phyloP scores from a whole-genome alignment of 495 filamentous ascomycete genomes.

The Chaetomium tenue region DNA sequence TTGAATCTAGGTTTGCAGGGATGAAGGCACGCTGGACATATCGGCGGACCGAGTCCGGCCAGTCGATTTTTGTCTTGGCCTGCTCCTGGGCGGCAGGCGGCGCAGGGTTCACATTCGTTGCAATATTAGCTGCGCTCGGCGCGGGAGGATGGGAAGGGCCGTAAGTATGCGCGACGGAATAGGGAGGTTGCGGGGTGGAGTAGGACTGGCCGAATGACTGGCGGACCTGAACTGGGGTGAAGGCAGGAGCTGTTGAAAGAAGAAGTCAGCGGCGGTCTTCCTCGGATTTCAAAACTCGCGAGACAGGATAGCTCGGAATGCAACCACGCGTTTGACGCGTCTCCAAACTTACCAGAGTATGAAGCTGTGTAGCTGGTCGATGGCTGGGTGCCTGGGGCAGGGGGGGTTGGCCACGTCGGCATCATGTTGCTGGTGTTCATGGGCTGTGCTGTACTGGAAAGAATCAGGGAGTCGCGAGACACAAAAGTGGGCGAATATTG shows the following conservation, averaged over 20 bases:
- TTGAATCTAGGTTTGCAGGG: conserved; percentile 62
- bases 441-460: neutral
- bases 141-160: conserved; percentile 25
- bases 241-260: conserved; percentile 43
- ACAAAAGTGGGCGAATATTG: neutral
- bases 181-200: conserved; percentile 31
- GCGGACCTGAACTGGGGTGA: conserved; percentile 51
- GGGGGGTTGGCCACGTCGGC: conserved; percentile 34
- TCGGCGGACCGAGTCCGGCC: conserved; percentile 69
- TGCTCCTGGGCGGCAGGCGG: conserved; percentile 28
- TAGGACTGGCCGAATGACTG: conserved; percentile 45
- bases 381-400: conserved; percentile 37
- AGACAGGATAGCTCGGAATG: neutral
- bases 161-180: conserved; percentile 33
- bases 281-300: neutral
- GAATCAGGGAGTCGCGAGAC: neutral
- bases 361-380: conserved; percentile 35
- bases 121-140: conserved; percentile 32
- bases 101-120: conserved; percentile 22
- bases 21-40: conserved; percentile 87
- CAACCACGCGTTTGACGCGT: neutral
- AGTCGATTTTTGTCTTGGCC: conserved; percentile 63
- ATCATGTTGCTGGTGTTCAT: conserved; percentile 30
- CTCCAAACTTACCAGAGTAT: conserved; percentile 30
- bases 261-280: conserved; percentile 28